phyloP scores from a whole-genome alignment of 208 protist species.

The Strigomonas galati region DNA sequence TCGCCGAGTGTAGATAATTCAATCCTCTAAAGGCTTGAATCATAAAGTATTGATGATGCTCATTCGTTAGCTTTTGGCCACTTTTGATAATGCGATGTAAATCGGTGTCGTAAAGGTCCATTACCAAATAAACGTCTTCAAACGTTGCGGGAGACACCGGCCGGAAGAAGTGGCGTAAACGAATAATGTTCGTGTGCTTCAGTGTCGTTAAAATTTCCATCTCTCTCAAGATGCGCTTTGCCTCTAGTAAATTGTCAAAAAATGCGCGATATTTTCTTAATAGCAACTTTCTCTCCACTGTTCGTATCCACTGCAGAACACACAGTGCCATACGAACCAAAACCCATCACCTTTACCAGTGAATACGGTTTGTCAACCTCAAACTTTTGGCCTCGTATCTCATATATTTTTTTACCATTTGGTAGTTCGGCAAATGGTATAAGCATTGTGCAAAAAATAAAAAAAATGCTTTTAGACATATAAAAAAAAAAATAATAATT shows the following conservation, averaged over 20 bases:
- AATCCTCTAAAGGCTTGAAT: slow-evolving; percentile 97
- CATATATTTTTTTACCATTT: slow-evolving; percentile 73
- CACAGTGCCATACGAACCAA: slow-evolving; percentile 84
- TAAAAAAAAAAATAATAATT: slow-evolving; percentile 20
- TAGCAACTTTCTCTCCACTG: slow-evolving; percentile 87
- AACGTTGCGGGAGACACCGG: slow-evolving; percentile 66
- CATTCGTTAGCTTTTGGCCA: slow-evolving; percentile 92
- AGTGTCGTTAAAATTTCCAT: slow-evolving; percentile 95
- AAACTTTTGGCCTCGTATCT: slow-evolving; percentile 79
- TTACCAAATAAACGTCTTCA: slow-evolving; percentile 88
- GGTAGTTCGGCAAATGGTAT: slow-evolving; percentile 49
- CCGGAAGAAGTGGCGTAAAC: slow-evolving; percentile 81
- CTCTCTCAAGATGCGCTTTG: slow-evolving; percentile 96
- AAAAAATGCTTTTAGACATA: slow-evolving; percentile 11
- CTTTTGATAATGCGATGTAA: slow-evolving; percentile 97
- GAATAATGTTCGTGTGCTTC: slow-evolving; percentile 92
- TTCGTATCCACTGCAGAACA: slow-evolving; percentile 54
- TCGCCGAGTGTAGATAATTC: slow-evolving; percentile 96
- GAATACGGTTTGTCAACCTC: slow-evolving; percentile 74
- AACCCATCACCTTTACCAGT: slow-evolving; percentile 78
- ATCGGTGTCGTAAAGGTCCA: slow-evolving; percentile 96
- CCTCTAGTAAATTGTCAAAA: slow-evolving; percentile 94
- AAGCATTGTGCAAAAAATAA: slow-evolving; percentile 17
- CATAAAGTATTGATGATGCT: slow-evolving; percentile 98
- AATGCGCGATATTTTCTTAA: slow-evolving; percentile 97